Evolutionary conservation across 2,329 filamentous ascomycete species (phyloP).

Genomic region (Ceratocystis alfenasii): DNA sequence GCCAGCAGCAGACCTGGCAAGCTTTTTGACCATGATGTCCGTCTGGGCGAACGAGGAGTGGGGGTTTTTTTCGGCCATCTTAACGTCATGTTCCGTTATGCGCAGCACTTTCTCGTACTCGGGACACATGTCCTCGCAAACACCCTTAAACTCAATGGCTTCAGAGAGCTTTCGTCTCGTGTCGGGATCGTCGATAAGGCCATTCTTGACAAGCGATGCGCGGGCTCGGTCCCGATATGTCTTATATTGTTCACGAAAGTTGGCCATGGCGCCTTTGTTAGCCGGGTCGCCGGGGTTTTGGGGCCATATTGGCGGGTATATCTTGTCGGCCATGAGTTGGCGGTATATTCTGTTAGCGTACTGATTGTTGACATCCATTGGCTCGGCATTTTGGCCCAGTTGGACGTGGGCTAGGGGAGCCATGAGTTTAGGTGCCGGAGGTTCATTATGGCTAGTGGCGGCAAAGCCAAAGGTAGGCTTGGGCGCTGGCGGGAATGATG

Average conservation of each 20-base stretch:
- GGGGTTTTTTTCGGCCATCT: slow-evolving; percentile 42
- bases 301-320: slow-evolving; percentile 45
- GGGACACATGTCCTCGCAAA: slow-evolving; percentile 58
- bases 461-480: background rate
- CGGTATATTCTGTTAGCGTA: slow-evolving; percentile 41
- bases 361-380: slow-evolving; percentile 28
- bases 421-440: background rate
- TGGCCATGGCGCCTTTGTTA: slow-evolving; percentile 41
- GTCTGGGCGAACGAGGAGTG: slow-evolving; percentile 37
- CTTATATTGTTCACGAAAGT: slow-evolving; percentile 45
- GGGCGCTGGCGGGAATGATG: background rate
- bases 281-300: slow-evolving; percentile 41
- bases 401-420: slow-evolving; percentile 7
- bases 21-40: slow-evolving; percentile 51
- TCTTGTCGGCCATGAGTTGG: slow-evolving; percentile 43
- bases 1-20: slow-evolving; percentile 55
- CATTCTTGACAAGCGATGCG: slow-evolving; percentile 45
- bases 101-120: slow-evolving; percentile 53
- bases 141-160: slow-evolving; percentile 55
- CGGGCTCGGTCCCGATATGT: slow-evolving; percentile 46
- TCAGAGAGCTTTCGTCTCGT: slow-evolving; percentile 50
- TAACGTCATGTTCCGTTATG: slow-evolving; percentile 49
- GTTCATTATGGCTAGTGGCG: background rate
- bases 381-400: slow-evolving; percentile 18
- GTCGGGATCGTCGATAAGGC: slow-evolving; percentile 53